Conservation (phyloP, 495 filamentous ascomycete genomes). For the Penicillium silybi region DNA sequence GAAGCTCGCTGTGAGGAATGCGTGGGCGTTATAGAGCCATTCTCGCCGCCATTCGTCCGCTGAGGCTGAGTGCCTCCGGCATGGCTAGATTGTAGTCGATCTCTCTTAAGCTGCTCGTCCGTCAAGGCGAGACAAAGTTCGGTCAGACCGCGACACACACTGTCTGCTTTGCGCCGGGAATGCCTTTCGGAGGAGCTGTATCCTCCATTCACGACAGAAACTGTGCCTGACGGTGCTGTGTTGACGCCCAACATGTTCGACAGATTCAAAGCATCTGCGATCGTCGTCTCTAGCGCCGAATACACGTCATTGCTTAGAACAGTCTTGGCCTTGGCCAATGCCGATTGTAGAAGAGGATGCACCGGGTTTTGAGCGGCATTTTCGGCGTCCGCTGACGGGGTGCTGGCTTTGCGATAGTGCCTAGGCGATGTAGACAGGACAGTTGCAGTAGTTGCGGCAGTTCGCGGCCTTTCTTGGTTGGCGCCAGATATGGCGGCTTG, state of each 20-base stretch:
- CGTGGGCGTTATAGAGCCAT: slow-evolving; percentile 26
- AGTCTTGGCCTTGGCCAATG: slow-evolving; percentile 69
- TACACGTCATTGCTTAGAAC: slow-evolving; percentile 69
- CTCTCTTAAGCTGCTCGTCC: slow-evolving; percentile 34
- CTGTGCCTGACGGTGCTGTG: slow-evolving; percentile 61
- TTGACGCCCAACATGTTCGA: slow-evolving; percentile 68
- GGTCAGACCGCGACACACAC: slow-evolving; percentile 86
- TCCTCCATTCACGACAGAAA: slow-evolving; percentile 48
- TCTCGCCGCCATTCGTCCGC: slow-evolving; percentile 28
- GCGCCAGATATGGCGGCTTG: slow-evolving; percentile 71
- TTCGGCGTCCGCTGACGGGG: slow-evolving; percentile 46
- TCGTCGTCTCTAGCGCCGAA: slow-evolving; percentile 74
- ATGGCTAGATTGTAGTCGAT: slow-evolving; percentile 24
- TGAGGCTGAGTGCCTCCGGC: slow-evolving; percentile 21
- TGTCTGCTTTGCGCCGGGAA: slow-evolving; percentile 84
- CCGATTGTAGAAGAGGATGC: slow-evolving; percentile 77
- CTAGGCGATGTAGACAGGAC: slow-evolving; percentile 87
- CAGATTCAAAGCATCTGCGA: slow-evolving; percentile 73
- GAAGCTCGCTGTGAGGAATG: slow-evolving; percentile 34
- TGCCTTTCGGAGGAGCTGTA: slow-evolving; percentile 67
- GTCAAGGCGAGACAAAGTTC: slow-evolving; percentile 87
- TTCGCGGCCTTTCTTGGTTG: slow-evolving; percentile 77
- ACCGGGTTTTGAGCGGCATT: slow-evolving; percentile 38
- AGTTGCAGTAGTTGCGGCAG: slow-evolving; percentile 90
- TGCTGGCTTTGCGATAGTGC: slow-evolving; percentile 50